Percentiles rank a stretch among this genome's conserved stretches.
phyloP scores from a whole-genome alignment of 73 alveolate genomes.

The Paramecium tetraurelia region DNA sequence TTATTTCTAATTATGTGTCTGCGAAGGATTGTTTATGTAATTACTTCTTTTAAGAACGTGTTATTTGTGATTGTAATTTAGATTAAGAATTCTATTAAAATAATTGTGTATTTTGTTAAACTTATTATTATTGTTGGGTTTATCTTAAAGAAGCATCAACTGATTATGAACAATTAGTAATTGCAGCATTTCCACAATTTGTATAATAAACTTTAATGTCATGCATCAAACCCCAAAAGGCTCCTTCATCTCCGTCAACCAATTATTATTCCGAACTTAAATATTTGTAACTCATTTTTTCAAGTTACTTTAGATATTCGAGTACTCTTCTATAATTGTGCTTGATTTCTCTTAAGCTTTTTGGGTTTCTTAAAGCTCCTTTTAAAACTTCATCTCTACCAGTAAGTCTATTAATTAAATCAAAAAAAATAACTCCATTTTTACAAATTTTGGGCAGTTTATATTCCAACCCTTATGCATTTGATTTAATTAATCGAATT shows the following conservation, averaged over 20 bases:
- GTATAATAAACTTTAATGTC: background rate
- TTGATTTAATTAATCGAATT: constrained; percentile 42
- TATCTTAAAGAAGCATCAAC: background rate
- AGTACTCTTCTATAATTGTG: constrained; percentile 54
- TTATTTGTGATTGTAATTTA: background rate
- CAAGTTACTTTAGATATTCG: constrained; percentile 43
- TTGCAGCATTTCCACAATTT: background rate
- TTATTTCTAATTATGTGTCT: background rate
- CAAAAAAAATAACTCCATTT: constrained; percentile 63
- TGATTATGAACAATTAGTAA: background rate
- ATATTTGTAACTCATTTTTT: constrained; percentile 57
- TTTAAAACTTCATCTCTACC: constrained; percentile 58
- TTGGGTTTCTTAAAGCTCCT: constrained; percentile 57
- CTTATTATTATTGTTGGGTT: background rate
- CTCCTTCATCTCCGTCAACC: background rate
- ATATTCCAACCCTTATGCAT: constrained; percentile 15
- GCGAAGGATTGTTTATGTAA: background rate
- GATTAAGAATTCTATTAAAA: background rate
- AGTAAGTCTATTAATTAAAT: constrained; percentile 41
- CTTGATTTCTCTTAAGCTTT: constrained; percentile 29
- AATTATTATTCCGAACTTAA: background rate
- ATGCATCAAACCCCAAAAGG: constrained; percentile 24
- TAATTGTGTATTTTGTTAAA: background rate
- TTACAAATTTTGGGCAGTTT: constrained; percentile 58
- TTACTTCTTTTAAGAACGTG: background rate